A percentile compares a stretch with the other conserved stretches of the same genome.
phyloP scores from a whole-genome alignment of 2,329 filamentous ascomycete species.

The Cyphellophora europaea region DNA sequence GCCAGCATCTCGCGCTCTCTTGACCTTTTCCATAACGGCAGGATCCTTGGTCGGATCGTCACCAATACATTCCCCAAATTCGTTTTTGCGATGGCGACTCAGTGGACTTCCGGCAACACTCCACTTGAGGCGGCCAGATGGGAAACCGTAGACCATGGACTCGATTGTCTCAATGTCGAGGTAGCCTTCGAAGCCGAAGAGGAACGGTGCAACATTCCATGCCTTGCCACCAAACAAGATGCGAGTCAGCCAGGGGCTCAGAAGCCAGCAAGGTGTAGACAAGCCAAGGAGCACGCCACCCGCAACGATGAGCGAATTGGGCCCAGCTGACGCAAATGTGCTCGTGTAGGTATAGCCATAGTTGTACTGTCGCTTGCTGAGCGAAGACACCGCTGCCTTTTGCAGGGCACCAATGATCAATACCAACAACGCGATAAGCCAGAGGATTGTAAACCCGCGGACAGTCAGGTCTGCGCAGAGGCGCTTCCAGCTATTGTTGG shows the following conservation, averaged over 20 bases:
- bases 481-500: conserved; percentile 4
- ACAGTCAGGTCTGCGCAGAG: too few relatives aligned
- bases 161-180: conserved; percentile 7
- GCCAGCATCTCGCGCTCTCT: conserved; percentile 4
- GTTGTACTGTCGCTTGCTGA: too few relatives aligned
- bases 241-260: conserved; percentile 4
- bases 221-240: conserved; percentile 7
- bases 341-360: too few relatives aligned
- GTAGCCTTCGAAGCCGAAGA: conserved; percentile 7
- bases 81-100: conserved; percentile 23
- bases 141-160: conserved; percentile 5
- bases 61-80: conserved; percentile 19
- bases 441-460: too few relatives aligned
- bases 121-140: conserved; percentile 15
- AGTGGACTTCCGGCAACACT: conserved; percentile 23
- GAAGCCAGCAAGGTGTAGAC: conserved; percentile 1
- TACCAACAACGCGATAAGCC: too few relatives aligned
- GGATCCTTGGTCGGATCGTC: conserved; percentile 24
- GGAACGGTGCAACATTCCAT: conserved; percentile 5
- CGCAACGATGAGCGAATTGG: too few relatives aligned
- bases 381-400: too few relatives aligned
- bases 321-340: too few relatives aligned
- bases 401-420: too few relatives aligned
- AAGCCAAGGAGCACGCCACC: conserved; percentile 1
- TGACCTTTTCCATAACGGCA: conserved; percentile 9